phyloP scores from a whole-genome alignment of 352 stramenopile genomes.

The Globisporangium paddicum region DNA sequence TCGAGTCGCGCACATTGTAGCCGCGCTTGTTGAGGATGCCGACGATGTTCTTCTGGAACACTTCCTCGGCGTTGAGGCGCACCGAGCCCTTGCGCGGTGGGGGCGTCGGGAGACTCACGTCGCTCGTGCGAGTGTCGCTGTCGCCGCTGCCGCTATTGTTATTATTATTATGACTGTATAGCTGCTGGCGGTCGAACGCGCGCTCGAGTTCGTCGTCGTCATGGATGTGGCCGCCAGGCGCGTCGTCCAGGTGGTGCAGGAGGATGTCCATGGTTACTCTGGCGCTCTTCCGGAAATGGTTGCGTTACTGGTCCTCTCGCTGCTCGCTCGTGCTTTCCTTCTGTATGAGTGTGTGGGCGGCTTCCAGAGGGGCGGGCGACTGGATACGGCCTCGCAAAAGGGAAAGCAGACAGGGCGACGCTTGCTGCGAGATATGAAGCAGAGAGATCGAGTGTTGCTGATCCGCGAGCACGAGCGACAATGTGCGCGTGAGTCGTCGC shows the following conservation, averaged over 20 bases:
- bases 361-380: neutral
- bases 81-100: constrained; percentile 7
- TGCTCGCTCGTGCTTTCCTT: neutral
- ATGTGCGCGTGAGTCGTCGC: neutral
- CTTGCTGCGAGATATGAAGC: neutral
- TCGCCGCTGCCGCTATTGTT: neutral
- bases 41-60: constrained; percentile 67
- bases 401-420: neutral
- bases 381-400: neutral
- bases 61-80: constrained; percentile 36
- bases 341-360: neutral
- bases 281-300: neutral
- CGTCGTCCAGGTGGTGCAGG: constrained; percentile 4
- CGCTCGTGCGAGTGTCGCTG: constrained; percentile 8
- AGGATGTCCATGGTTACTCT: constrained; percentile 5
- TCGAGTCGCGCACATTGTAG: constrained; percentile 76
- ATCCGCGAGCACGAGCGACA: neutral
- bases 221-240: no score
- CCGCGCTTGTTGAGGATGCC: constrained; percentile 78
- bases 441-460: neutral
- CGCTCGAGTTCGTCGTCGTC: constrained; percentile 1
- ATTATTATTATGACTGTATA: neutral
- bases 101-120: constrained; percentile 9
- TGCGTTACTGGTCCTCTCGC: neutral
- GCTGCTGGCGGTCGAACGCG: constrained; percentile 1